Conservation (phyloP, 805 yeast genomes). For the Candida ascalaphidarum region DNA sequence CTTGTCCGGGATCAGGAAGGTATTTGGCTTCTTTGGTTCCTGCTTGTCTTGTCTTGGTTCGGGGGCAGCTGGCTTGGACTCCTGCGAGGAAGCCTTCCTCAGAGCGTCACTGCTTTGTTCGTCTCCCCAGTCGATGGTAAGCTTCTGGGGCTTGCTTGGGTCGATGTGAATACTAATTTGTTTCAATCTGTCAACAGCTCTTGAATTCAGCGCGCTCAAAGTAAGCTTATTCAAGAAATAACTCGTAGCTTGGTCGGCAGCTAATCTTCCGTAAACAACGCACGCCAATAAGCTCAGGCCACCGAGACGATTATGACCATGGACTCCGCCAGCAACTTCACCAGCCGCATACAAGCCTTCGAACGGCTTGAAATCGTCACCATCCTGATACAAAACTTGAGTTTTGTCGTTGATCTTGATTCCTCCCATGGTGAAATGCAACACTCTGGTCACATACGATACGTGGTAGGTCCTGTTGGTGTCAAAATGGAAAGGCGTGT, state of each 20-base stretch:
- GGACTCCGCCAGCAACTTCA: constrained; percentile 39
- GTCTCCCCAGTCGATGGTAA: constrained; percentile 25
- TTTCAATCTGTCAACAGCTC: constrained; percentile 27
- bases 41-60: neutral
- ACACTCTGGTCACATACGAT: constrained; percentile 44
- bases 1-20: constrained; percentile 30
- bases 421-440: constrained; percentile 70
- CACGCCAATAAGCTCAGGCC: constrained; percentile 37
- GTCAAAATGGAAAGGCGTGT: constrained; percentile 32
- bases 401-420: constrained; percentile 43
- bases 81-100: constrained; percentile 1
- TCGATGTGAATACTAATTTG: constrained; percentile 37
- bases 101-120: constrained; percentile 3
- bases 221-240: constrained; percentile 9
- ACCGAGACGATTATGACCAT: constrained; percentile 36
- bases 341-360: constrained; percentile 35
- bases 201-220: constrained; percentile 1
- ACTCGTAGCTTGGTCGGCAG: constrained; percentile 34
- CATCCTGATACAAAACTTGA: constrained; percentile 23
- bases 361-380: constrained; percentile 16
- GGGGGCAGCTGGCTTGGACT: constrained; percentile 1
- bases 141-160: constrained; percentile 23
- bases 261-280: constrained; percentile 35
- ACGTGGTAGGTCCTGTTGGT: constrained; percentile 35
- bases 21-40: too few species aligned